A percentile compares a stretch with the other conserved stretches of the same genome.
phyloP scores from a whole-genome alignment of 768 basidiomycete genomes.

The Porphyrellus cyaneotinctus region DNA sequence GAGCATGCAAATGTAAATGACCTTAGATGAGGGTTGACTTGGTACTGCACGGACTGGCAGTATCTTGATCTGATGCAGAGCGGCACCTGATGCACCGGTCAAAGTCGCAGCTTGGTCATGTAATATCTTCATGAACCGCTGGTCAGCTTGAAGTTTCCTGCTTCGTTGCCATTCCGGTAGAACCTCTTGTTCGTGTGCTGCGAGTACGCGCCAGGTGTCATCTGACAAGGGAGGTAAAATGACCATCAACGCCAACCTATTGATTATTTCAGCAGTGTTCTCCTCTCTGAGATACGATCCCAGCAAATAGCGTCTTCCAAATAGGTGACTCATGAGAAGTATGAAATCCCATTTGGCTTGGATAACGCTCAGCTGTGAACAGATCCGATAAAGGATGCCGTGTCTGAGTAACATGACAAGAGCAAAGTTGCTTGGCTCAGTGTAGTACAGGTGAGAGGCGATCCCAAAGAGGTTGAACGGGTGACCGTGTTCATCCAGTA shows the following conservation, averaged over 20 bases:
- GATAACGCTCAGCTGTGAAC: constrained; percentile 36
- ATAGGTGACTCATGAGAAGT: constrained; percentile 58
- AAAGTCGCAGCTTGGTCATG: constrained; percentile 59
- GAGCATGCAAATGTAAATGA: background rate
- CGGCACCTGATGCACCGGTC: constrained; percentile 56
- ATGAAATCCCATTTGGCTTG: constrained; percentile 49
- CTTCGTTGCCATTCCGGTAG: constrained; percentile 37
- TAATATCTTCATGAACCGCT: constrained; percentile 53
- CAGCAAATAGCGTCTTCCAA: constrained; percentile 56
- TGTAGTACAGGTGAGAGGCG: constrained; percentile 55
- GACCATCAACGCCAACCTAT: constrained; percentile 53
- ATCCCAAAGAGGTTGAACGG: constrained; percentile 56
- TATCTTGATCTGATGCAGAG: constrained; percentile 53
- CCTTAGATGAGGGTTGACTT: constrained; percentile 12
- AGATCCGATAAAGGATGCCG: constrained; percentile 58
- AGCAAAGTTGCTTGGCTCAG: constrained; percentile 69
- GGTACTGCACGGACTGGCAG: constrained; percentile 32
- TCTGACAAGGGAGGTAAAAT: constrained; percentile 48
- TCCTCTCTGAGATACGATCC: constrained; percentile 37
- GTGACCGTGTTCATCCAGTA: constrained; percentile 50
- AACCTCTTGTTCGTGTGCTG: constrained; percentile 46
- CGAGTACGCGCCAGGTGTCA: constrained; percentile 39
- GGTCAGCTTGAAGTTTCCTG: constrained; percentile 41
- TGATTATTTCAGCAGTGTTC: constrained; percentile 33
- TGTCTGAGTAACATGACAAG: constrained; percentile 52